These are phyloP conservation scores for Lactuca saligna DNA, from an alignment of 129 eudicot species.

Conservation along the genomic window DNA sequence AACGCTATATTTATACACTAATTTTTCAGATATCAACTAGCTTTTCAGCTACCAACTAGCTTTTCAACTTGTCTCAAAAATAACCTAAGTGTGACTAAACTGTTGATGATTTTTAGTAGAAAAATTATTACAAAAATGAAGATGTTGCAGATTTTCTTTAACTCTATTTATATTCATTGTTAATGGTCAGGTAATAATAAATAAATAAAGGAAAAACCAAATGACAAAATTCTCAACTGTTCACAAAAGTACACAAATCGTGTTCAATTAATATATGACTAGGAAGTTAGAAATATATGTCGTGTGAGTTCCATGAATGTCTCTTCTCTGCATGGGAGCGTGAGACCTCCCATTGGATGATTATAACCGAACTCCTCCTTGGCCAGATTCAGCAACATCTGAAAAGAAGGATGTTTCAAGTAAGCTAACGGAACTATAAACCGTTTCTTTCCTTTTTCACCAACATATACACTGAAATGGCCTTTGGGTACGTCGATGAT, in stretches of 20 bases:
- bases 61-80: too few species aligned
- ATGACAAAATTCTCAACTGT: not conserved
- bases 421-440: constrained; percentile 39
- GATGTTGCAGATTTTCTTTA: not conserved
- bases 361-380: constrained; percentile 54
- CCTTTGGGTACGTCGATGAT: constrained; percentile 41
- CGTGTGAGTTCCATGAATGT: constrained; percentile 24
- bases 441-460: constrained; percentile 37
- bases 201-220: not conserved
- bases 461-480: constrained; percentile 49
- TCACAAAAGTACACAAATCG: not conserved
- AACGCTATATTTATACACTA: too few species aligned
- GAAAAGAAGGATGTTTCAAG: constrained; percentile 46
- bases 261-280: not conserved
- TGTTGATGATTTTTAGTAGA: not conserved
- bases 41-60: too few species aligned
- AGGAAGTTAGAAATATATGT: not conserved
- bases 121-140: not conserved
- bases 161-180: not conserved
- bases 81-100: too few species aligned
- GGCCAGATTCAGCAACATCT: constrained; percentile 32
- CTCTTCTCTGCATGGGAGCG: constrained; percentile 45
- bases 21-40: too few species aligned
- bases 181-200: not conserved
- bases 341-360: constrained; percentile 51